Base-by-base conservation (phyloP, 257 asterid species). In the Vinca minor region DNA sequence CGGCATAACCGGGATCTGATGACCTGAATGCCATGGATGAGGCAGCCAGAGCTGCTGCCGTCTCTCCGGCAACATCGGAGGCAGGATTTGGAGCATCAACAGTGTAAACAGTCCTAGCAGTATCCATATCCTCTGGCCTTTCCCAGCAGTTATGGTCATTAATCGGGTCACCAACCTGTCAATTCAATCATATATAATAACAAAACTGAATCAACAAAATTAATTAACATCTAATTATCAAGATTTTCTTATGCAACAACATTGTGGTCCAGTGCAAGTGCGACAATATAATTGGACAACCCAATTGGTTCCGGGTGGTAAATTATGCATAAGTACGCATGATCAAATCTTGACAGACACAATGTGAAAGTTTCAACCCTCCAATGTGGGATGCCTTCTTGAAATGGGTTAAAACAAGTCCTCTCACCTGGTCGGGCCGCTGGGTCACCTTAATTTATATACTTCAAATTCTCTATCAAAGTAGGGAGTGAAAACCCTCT, bases 71-170 rank as follows among this genome's bases (percentile, higher is more conserved):
- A 4, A 93, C 94, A 34, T 93, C 99, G 1, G 97, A 85, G 36
- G 99, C 99, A n/a, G 99, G 78, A 68, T 87, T 93, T 0, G 99
- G 99, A 12, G 97, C 96, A 39, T 89, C 96, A 8, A 93, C 96
- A 1, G 81, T 31, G 73, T 93, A 93, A 0, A 87, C 95, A 18
- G 99, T 87, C 67, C 99, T 81, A 35, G 77, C 79, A 17, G 99
- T 93, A 81, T 93, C 97, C 97, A 93, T 93, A 59, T 93, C 99
- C 74, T 93, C 99, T 6, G 99, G 99, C 73, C 99, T 78, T 74
- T 93, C 99, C 99, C 99, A 93, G 69, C 99, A 93, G 69, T 76
- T 74, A 71, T 93, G 99, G 72, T 89, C 99, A 6, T 25, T 72
- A 62, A 81, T 74, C 10, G 99, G 99, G 82, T 93, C 95, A 17